A percentile compares a stretch with the other conserved stretches of the same genome.
Evolutionary conservation across 2,329 filamentous ascomycete species (phyloP).

Genomic region (Alternaria metachromatica): DNA sequence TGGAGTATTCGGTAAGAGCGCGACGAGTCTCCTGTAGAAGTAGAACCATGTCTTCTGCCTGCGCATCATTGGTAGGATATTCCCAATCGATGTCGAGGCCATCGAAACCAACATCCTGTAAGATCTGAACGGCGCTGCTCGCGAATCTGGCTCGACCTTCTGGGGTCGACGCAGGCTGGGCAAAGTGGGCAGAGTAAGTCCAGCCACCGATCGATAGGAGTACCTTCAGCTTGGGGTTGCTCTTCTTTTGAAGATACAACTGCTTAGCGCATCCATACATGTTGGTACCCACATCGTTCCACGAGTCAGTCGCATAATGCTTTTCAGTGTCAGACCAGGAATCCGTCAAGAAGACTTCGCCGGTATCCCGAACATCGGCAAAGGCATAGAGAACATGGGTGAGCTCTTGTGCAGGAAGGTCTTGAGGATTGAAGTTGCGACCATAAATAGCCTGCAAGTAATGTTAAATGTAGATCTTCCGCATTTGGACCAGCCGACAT

Average conservation of each 20-base stretch:
- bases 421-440: conserved; percentile 46
- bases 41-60: conserved; percentile 44
- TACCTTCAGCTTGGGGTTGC: conserved; percentile 46
- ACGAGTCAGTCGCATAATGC: conserved; percentile 47
- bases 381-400: conserved; percentile 50
- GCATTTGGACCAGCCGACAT: conserved; percentile 7
- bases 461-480: conserved; percentile 4
- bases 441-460: conserved; percentile 46
- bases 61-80: conserved; percentile 39
- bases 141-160: conserved; percentile 42
- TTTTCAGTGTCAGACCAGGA: conserved; percentile 48
- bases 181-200: conserved; percentile 49
- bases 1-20: conserved; percentile 52
- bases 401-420: conserved; percentile 41
- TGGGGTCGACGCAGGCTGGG: conserved; percentile 39
- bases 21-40: conserved; percentile 39
- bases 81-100: conserved; percentile 50
- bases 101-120: conserved; percentile 47
- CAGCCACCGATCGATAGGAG: conserved; percentile 49
- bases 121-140: conserved; percentile 39
- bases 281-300: conserved; percentile 49
- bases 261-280: conserved; percentile 49
- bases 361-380: conserved; percentile 47
- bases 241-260: conserved; percentile 46
- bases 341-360: conserved; percentile 48